Evolutionary conservation across 129 eudicot genomes (phyloP).

Genomic region (Centaurea solstitialis): DNA sequence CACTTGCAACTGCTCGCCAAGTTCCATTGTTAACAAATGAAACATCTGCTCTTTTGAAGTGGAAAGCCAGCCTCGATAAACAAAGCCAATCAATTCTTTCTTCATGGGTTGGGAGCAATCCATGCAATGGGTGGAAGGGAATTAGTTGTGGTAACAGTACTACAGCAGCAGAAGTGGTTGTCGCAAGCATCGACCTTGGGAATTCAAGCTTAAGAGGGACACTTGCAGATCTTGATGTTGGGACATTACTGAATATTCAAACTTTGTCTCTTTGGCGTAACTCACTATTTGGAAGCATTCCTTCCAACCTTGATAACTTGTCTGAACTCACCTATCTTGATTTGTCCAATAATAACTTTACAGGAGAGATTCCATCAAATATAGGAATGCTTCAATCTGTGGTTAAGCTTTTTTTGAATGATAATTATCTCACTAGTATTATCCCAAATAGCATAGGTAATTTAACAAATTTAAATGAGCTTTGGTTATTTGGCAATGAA

Average conservation of each 20-base stretch:
- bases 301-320: neutral
- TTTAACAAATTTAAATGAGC: neutral
- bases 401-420: neutral
- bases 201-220: neutral
- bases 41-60: slow-evolving; percentile 14
- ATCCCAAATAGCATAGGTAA: slow-evolving; percentile 21
- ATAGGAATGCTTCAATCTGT: slow-evolving; percentile 24
- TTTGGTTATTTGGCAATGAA: neutral
- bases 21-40: neutral
- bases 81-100: neutral
- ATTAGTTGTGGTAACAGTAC: neutral
- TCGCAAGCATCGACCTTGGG: neutral
- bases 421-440: neutral
- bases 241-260: slow-evolving; percentile 17
- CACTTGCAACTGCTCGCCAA: too few species aligned
- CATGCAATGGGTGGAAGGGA: too few species aligned
- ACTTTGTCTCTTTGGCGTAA: slow-evolving; percentile 14
- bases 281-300: neutral
- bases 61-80: slow-evolving; percentile 7
- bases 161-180: neutral
- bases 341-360: slow-evolving; percentile 5
- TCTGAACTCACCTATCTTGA: slow-evolving; percentile 17
- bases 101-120: neutral
- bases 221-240: neutral
- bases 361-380: neutral